Evolutionary conservation across 225 moss, liverwort and hornwort species (phyloP), one percentile per base, ranked within the genome.

Genomic region (Physcomitrium patens): DNA sequence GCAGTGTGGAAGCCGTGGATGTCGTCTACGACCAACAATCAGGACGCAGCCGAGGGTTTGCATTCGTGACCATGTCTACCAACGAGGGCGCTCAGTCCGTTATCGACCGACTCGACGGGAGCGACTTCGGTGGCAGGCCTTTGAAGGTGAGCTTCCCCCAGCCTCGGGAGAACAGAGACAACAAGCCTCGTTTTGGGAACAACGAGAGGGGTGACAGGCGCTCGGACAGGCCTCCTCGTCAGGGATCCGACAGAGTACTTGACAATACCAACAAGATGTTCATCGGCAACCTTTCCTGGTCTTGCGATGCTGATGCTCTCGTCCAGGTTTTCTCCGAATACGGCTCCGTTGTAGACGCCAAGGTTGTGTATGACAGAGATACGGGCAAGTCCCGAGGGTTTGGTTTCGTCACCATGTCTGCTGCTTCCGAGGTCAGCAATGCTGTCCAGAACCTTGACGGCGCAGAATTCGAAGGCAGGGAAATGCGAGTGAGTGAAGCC

Each of bases 11-110:
- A 44, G 82, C 82, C 2, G 94, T 91, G 19, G 91, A 94, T 91
- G 94, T 94, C n/a, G 92, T 92, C 1, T 94, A 92, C n/a, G 94
- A 94, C 61, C 87, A 80, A 22, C 87, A 86, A 2, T 68, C 78
- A 0, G 84, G 84, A 13, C 83, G 82, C 44, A 92, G 92, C 58
- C 78, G 92, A 9, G 94, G 94, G 9, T 94, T 94, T 24, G 94
- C 90, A 2, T 94, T 94, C 19, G 94, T 94, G 16, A 94, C 90
- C 10, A 94, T 94, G 94, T 84, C 77, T 3, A 83, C 79, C 1
- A 61, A 66, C 26, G 90, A 68, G n/a, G 92, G 87, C 16, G 94
- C 94, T 6, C 70, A 76, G 61, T 71, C 76, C 43, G 92, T 90
- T 18, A 94, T 92, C 1, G 69, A 85, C 2, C 72, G 77, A 47